Evolutionary conservation across 805 yeast species (phyloP), one percentile per base, ranked within the genome.

Genomic region (Ogataea polymorpha): DNA sequence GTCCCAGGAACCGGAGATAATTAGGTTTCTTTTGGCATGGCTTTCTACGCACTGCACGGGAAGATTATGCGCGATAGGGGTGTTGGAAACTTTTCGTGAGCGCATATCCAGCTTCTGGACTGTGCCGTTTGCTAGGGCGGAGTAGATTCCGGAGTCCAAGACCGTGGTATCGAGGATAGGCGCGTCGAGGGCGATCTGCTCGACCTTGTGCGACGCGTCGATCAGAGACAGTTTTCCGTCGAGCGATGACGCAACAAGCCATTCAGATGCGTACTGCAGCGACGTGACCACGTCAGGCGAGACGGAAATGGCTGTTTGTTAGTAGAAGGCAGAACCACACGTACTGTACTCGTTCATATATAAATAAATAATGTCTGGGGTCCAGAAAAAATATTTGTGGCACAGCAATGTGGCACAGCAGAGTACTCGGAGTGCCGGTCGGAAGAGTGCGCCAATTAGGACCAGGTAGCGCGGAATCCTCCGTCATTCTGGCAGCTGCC

Each of bases 1-100:
- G 54, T 80, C 83, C 80, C 88, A 82, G 0, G 86, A 75, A 1
- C 83, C 83, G 2, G 80, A 67, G 1, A 79, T 59, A 2, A 82
- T 39, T 1, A 63, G 46, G 13, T 65, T 55, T 6, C 63, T 51
- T 27, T 42, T 35, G 9, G 51, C 37, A 42, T 66, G 55, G 45
- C 56, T 28, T 21, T 51, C 48, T 36, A 60, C 54, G 51, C 58
- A 51, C 49, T 67, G 65, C 37, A 80, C 54, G 8, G 81, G 77
- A 20, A 58, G 48, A 3, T 48, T 42, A 39, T 76, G 80, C 10
- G 37, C 50, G 17, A 39, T 35, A 17, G 41, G 23, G 31, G 43
- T 32, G 17, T 23, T 11, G 11, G 27, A 25, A 12, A 17, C 25
- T 2, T 21, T 28, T 33, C n/a, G 23, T 38, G 33, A 40, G 23